Evolutionary conservation across 495 filamentous ascomycete genomes (phyloP), one percentile per base, ranked within the genome.

Genomic region (Penicillium manginii): DNA sequence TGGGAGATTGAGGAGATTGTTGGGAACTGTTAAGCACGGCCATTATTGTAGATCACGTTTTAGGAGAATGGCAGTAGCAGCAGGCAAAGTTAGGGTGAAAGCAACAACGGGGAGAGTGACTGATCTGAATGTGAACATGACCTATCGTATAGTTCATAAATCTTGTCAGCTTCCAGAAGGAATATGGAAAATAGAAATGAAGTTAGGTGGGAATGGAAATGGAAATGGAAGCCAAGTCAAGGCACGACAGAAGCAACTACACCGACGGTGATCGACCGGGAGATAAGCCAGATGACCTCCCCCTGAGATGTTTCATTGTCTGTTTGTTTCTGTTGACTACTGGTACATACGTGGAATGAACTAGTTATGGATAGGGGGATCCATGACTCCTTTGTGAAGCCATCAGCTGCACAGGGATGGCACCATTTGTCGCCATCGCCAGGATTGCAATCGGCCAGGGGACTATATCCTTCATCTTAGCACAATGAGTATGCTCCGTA

Each of bases 1-100:
- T 45, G 7, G 67, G 69, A 43, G 59, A 54, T 55, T 47, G 61
- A n/a, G 57, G 61, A n/a, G 57, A 39, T 32, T 21, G 52, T 33
- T 29, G 26, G 26, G 35, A 50, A 48, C 26, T 57, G 26, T 23
- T 15, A 21, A 60, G 47, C 17, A 61, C 42, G 7, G 61, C 50
- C 67, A 65, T 70, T 18, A 8, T 40, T 19, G 22, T 19, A 39
- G 40, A 18, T 17, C n/a, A n/a, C 15, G 12, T 39, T 39, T n/a
- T 14, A 43, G 40, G 17, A 17, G 40, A n/a, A 9, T 17, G 40
- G 40, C 12, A 9, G 7, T 45, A n/a, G 17, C 5, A 14, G 39
- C 18, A 17, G 12, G 18, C 8, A 29, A 29, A 29, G 26, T 29
- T 5, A 29, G 26, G 26, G 26, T 8, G 26, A 29, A n/a, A n/a